Base-by-base conservation (phyloP, 2,329 filamentous ascomycete species). In the Bipolaris victoriae region DNA sequence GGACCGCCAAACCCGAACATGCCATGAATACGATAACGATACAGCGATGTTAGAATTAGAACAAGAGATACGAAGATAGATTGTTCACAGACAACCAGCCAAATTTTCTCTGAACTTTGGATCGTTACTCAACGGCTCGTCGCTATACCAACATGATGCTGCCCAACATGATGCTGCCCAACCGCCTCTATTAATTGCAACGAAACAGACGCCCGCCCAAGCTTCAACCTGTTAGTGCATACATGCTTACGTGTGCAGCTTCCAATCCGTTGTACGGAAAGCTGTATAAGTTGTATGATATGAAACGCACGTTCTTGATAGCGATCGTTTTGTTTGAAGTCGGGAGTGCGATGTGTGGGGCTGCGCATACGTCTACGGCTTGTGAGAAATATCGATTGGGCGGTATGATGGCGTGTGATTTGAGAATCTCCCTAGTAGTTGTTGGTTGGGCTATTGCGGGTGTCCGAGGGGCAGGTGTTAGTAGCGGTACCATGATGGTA, bases 221-320 rank as follows among this genome's bases (percentile, higher is more conserved):
- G 20, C 20, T 20, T 20, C 20, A 20, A 1, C 20, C 20, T 20
- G 20, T 2, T 20, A 20, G 3, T 20, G 3, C 20, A 20, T 20
- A 20, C 20, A 20, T 20, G 20, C 20, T 20, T 20, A 20, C 20
- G 20, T 20, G 20, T 20, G 20, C 20, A 24, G 4, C 22, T 9
- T 81, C 83, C 55, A 81, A 83, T 54, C 77, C 80, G 1, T 72
- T 79, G 0, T 79, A 78, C 60, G 82, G 83, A 3, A 79, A 79
- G 40, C 65, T 79, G 2, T 84, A 81, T 68, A 79, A 77, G 20
- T 79, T 79, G 58, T 80, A 79, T 58, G 63, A 73, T 1, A 70
- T 74, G 1, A 80, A 81, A 62, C 67, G 59, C 35, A 63, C 68
- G 0, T 80, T 76, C 54, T 49, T 81, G 1, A 35, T 65, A 5